Base-by-base conservation (phyloP, 345 rosid species). In the Corchorus olitorius region DNA sequence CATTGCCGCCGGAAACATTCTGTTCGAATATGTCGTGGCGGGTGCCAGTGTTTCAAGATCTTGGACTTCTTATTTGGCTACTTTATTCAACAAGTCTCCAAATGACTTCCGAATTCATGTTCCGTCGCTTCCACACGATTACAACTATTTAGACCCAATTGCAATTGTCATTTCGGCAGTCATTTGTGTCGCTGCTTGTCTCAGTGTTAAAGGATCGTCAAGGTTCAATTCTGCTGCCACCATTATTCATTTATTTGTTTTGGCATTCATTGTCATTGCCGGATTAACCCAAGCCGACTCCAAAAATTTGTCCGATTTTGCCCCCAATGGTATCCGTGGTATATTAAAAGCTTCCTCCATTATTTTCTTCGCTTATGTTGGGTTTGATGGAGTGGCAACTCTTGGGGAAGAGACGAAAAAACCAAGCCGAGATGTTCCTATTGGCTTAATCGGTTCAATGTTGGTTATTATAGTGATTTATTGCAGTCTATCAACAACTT, bases 51-150 rank as follows among this genome's bases (percentile, higher is more conserved):
- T 94, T 49, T 85, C 97, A 4, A 86, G 97, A 35, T 84, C 97
- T 0, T 94, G 94, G 97, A 91, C 97, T 66, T 91, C 94, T 7
- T 92, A 94, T 83, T 90, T 90, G 17, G 93, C 97, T 46, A 88
- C 97, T 8, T 86, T 94, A 77, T 84, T 87, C 84, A 90, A 92
- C 80, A 90, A 77, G 3, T 20, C 82, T 0, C 91, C 97, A 2
- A 65, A 85, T 17, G 82, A 76, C 70, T 88, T 94, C 58, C 88
- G 91, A 5, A 78, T 89, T 79, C 73, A 80, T 56, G 85, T 79
- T 14, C 73, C 82, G 17, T 62, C 81, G 56, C 72, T 86, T 3
- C 46, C 89, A 1, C 50, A 75, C 0, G 83, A 78, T 48, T 88
- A 82, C 62, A 65, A 83, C 72, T 87, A 88, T 64, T 77, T 92